Conservation (phyloP, 176 grass and related monocot species). For the Coix lacrymajobi region DNA sequence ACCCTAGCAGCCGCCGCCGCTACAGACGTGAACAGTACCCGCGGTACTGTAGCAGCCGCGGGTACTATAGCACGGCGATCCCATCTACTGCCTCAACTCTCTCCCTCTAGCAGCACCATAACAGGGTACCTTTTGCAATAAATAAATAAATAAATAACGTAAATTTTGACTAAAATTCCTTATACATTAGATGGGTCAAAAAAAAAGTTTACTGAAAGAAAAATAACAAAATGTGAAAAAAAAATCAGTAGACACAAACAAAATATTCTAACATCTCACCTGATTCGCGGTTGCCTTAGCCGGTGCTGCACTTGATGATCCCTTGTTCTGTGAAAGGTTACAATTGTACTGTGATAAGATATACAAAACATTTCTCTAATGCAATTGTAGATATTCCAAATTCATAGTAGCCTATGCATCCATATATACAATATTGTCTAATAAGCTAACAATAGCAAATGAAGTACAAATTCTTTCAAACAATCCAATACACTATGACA, state of each 20-base stretch:
- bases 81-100: too few relatives aligned
- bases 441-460: neutral
- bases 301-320: slow-evolving; percentile 56
- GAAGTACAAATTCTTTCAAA: neutral
- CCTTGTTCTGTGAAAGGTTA: slow-evolving; percentile 63
- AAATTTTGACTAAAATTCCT: slow-evolving; percentile 1
- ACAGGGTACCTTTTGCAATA: neutral
- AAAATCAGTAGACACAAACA: neutral
- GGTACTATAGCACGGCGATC: too few relatives aligned
- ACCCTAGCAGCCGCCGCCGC: too few relatives aligned
- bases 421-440: neutral
- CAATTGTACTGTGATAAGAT: neutral
- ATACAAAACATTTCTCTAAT: neutral
- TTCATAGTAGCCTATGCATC: neutral
- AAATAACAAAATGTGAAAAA: neutral
- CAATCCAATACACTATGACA: neutral
- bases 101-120: too few relatives aligned
- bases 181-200: neutral
- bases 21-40: too few relatives aligned
- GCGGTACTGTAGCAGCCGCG: too few relatives aligned
- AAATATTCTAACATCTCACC: slow-evolving; percentile 23
- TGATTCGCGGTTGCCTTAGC: slow-evolving; percentile 52
- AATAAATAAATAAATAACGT: neutral
- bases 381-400: neutral
- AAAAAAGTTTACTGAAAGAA: neutral